phyloP scores from a whole-genome alignment of 345 rosid species.

The Ceriops tagal region DNA sequence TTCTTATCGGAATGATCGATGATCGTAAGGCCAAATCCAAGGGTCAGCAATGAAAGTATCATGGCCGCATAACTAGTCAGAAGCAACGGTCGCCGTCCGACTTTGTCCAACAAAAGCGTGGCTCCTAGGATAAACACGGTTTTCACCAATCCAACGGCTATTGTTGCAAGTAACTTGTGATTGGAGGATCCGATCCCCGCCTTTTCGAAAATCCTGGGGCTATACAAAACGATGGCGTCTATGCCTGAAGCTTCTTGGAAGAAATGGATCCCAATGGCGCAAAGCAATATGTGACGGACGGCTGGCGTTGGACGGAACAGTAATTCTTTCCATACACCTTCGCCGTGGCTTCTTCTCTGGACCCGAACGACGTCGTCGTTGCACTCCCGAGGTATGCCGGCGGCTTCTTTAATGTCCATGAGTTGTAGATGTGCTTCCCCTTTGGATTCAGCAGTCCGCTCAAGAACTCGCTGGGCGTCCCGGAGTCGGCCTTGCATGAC shows the following conservation, averaged over 20 bases:
- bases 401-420: constrained; percentile 68
- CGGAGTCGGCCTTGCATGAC: constrained; percentile 86
- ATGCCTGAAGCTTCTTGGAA: constrained; percentile 86
- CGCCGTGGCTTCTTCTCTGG: constrained; percentile 36
- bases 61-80: constrained; percentile 66
- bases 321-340: constrained; percentile 71
- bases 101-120: constrained; percentile 58
- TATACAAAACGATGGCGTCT: constrained; percentile 79
- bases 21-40: constrained; percentile 48
- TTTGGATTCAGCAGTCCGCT: constrained; percentile 57
- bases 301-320: constrained; percentile 55
- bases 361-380: constrained; percentile 64
- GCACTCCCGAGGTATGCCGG: constrained; percentile 71
- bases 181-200: constrained; percentile 57
- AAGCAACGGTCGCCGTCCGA: constrained; percentile 76
- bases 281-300: constrained; percentile 64
- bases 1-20: constrained; percentile 40
- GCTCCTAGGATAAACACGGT: constrained; percentile 64
- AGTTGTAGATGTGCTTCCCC: constrained; percentile 61
- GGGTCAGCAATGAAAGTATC: constrained; percentile 43
- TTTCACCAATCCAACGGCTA: constrained; percentile 75
- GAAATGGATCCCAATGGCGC: constrained; percentile 69
- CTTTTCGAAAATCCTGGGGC: constrained; percentile 68
- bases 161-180: constrained; percentile 57
- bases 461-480: constrained; percentile 70